Base-by-base conservation (phyloP, 108 stramenopile species). In the Fragilaria crotonensis region DNA sequence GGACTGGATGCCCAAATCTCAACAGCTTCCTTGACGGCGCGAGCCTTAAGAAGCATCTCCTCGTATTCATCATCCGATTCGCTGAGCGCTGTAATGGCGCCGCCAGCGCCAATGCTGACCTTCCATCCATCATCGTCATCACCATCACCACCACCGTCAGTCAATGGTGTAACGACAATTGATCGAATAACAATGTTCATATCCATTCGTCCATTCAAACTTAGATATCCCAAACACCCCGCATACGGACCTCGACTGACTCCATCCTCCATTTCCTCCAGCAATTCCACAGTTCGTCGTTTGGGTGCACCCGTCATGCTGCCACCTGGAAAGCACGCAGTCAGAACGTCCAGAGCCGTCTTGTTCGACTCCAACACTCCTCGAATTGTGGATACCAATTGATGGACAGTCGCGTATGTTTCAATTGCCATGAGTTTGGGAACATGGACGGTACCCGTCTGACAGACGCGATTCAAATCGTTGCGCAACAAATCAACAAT, bases 221-320 rank as follows among this genome's bases (percentile, higher is more conserved):
- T 83, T 0, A 98, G 55, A 55, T 93, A 97, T 22, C 97, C 97
- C 1, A 98, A 54, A 45, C 80, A 77, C 3, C 97, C 97, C 1
- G 93, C 83, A 70, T 98, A 98, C 1, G 93, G 86, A 14, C 95
- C 96, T 3, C 97, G 80, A 21, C 72, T 66, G 2, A 67, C 66
- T 48, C 80, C 66, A 27, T 70, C 62, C 62, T 97, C 96, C 57
- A 97, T 55, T 30, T 84, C 77, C 28, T 92, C 64, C 30, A 98
- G 72, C 5, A 96, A 78, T 48, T 96, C 93, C 86, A 96, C 88
- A 14, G 94, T 92, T 25, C 94, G 81, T 25, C 80, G 62, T 72
- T 98, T 98, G 29, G 97, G 97, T 19, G 97, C 97, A n/a, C 97
- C 97, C 30, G 96, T 97, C 97, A 98, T 98, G 54, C 93, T 95